Conservation (phyloP, 2,329 filamentous ascomycete species). For the Volutella citrinella region DNA sequence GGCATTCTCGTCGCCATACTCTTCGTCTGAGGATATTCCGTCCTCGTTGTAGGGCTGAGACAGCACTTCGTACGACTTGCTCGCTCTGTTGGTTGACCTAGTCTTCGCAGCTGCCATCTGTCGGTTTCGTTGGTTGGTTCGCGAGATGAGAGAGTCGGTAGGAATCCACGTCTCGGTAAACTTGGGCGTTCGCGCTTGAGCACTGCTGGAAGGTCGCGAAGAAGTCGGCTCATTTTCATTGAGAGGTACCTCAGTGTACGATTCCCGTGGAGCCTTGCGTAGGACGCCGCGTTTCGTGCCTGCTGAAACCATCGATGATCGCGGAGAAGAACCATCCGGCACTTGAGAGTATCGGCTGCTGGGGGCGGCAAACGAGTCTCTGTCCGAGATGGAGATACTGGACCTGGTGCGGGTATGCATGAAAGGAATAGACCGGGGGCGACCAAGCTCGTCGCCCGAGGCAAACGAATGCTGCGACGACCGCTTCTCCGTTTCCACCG, state of each 20-base stretch:
- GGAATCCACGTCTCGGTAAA: conserved; percentile 56
- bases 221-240: conserved; percentile 39
- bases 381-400: no score
- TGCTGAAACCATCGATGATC: conserved; percentile 38
- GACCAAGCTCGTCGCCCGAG: conserved; percentile 43
- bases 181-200: conserved; percentile 35
- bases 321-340: conserved; percentile 37
- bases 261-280: conserved; percentile 35
- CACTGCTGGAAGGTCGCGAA: conserved; percentile 22
- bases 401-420: conserved; percentile 71
- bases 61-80: conserved; percentile 45
- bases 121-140: conserved; percentile 52
- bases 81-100: conserved; percentile 29
- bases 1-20: conserved; percentile 37
- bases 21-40: conserved; percentile 40
- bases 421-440: conserved; percentile 67
- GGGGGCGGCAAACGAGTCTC: conserved; percentile 51
- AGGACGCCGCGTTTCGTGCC: conserved; percentile 44
- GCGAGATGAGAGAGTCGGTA: conserved; percentile 51
- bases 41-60: conserved; percentile 41
- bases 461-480: conserved; percentile 46
- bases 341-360: conserved; percentile 55
- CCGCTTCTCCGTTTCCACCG: conserved; percentile 55
- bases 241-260: conserved; percentile 50
- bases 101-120: conserved; percentile 36